Base-by-base conservation (phyloP, 2,329 filamentous ascomycete genomes). In the Fusarium heterosporum region DNA sequence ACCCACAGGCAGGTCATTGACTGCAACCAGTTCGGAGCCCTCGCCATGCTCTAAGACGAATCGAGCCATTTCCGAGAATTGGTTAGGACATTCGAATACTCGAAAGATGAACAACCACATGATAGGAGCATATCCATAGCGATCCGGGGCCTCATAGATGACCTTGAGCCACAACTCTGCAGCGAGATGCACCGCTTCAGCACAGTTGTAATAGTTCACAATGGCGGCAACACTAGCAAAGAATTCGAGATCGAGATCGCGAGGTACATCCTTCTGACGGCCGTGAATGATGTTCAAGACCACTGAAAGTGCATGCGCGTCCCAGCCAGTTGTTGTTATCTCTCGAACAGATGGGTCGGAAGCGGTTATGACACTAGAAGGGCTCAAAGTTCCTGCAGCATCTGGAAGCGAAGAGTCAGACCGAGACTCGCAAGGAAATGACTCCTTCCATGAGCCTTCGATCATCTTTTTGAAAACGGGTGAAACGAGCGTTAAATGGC, bases 201-300 rank as follows among this genome's bases (percentile, higher is more conserved):
- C 29, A 1, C 19, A 50, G 12, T 53, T 11, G 4, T 68, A 68
- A 11, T 66, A 56, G 2, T 64, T 55, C 1, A 61, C 36, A n/a
- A 68, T 36, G 1, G 19, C 8, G 11, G 55, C 48, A 2, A 66
- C 16, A 5, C 46, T 1, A 1, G 16, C 9, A 30, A 43, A 2
- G 1, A 41, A 59, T 1, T 50, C 43, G 2, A 52, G 3, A 14
- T 26, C 29, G 0, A 38, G 3, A 0, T 12, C 2, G 0, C 7
- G 22, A 0, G 65, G 63, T 1, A 61, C 19, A 3, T 25, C 19
- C 0, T 9, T 1, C 8, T 60, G 4, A 11, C 45, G 60, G 3
- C 59, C 55, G 12, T 68, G 65, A 1, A 68, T 51, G 26, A 51
- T 28, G 2, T 61, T 26, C 1, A 65, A 12, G 0, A 64, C 25